Conservation (phyloP, 345 rosid species). For the Eucalyptus lansdowneana region DNA sequence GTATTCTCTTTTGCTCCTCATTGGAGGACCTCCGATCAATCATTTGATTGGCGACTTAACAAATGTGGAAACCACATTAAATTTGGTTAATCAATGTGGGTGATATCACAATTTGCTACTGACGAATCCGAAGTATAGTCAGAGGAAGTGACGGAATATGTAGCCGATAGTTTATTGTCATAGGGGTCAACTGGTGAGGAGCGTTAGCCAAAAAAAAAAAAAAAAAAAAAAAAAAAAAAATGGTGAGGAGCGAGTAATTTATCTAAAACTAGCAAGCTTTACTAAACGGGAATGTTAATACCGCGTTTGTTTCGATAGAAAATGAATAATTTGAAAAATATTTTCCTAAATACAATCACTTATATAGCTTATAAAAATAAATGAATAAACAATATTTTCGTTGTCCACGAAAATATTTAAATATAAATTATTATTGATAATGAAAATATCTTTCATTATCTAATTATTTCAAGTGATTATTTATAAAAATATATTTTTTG, state of each 20-base stretch:
- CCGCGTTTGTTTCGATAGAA: rapidly evolving
- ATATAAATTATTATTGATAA: neutral
- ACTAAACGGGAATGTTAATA: neutral
- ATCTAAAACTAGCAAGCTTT: neutral
- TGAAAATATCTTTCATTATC: neutral
- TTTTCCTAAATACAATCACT: rapidly evolving
- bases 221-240: neutral
- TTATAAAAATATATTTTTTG: rapidly evolving
- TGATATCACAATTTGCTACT: neutral
- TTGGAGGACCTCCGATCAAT: neutral
- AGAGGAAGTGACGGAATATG: neutral
- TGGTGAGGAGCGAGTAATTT: neutral
- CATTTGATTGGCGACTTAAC: neutral
- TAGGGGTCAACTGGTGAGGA: neutral
- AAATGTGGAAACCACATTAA: neutral
- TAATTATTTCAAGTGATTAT: neutral
- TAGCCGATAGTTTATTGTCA: neutral
- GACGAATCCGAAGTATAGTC: neutral
- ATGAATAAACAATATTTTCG: rapidly evolving
- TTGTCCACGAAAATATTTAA: neutral
- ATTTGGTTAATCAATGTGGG: neutral
- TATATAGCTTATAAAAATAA: rapidly evolving
- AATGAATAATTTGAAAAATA: neutral
- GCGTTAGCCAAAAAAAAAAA: no score
- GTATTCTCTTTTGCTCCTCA: neutral